Evolutionary conservation across 2,329 filamentous ascomycete genomes (phyloP).

Genomic region (Aspergillus glaucus): DNA sequence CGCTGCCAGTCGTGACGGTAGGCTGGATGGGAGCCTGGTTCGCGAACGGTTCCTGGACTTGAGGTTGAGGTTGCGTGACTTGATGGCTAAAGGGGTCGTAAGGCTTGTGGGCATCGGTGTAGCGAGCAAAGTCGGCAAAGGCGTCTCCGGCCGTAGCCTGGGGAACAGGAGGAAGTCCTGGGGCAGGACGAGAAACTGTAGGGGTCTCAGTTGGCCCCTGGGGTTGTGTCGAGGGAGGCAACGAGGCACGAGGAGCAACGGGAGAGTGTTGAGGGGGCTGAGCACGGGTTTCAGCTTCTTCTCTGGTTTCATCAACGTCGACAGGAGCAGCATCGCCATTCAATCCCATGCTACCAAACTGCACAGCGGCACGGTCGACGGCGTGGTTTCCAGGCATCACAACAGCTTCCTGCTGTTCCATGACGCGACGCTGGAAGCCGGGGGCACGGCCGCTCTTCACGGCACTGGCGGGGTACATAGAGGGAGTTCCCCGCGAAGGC

Average conservation of each 20-base stretch:
- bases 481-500: constrained; percentile 54
- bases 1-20: constrained; percentile 54
- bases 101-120: constrained; percentile 63
- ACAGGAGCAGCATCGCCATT: constrained; percentile 55
- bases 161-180: constrained; percentile 55
- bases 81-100: constrained; percentile 85
- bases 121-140: constrained; percentile 48
- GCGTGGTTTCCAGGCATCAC: constrained; percentile 97
- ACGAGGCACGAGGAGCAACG: constrained; percentile 73
- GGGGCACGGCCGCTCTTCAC: constrained; percentile 64
- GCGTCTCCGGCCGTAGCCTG: constrained; percentile 47
- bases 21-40: constrained; percentile 54
- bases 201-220: constrained; percentile 30
- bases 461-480: constrained; percentile 73
- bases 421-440: constrained; percentile 75
- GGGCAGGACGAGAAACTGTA: constrained; percentile 53
- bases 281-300: constrained; percentile 89
- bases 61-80: constrained; percentile 55
- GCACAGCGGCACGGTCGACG: constrained; percentile 84
- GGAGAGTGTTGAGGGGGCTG: constrained; percentile 93
- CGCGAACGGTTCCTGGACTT: constrained; percentile 53
- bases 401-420: constrained; percentile 95
- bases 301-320: constrained; percentile 88
- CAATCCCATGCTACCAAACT: constrained; percentile 92
- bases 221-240: constrained; percentile 60